phyloP scores from a whole-genome alignment of 257 asterid genomes.

The Mitragyna speciosa region DNA sequence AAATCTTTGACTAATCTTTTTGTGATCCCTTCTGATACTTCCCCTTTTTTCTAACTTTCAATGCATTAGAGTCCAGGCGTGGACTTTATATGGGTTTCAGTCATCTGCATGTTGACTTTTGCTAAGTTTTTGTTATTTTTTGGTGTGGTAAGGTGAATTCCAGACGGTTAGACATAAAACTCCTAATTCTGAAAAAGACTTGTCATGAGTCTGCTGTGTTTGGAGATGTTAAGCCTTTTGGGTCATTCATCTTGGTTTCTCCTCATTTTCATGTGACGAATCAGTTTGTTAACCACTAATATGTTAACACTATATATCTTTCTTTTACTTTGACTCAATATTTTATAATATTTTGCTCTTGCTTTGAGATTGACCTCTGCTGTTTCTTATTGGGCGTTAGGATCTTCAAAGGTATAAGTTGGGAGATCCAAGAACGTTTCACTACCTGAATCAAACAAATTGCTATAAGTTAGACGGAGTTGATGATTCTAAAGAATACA shows the following conservation, averaged over 20 bases:
- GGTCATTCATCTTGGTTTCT: not conserved
- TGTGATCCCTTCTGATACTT: not conserved
- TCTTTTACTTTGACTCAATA: not conserved
- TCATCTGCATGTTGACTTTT: not conserved
- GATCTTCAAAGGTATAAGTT: conserved; percentile 70
- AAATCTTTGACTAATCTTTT: not conserved
- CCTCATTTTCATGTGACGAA: not conserved
- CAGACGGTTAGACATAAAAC: not conserved
- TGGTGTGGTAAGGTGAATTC: not conserved
- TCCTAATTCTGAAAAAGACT: not conserved
- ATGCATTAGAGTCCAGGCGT: not conserved
- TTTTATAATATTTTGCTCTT: not conserved
- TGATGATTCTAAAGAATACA: conserved; percentile 84
- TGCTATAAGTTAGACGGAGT: conserved; percentile 78
- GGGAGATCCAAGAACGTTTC: conserved; percentile 86
- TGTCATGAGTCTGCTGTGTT: too few relatives aligned
- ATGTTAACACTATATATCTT: not conserved
- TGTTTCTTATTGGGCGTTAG: conserved; percentile 42
- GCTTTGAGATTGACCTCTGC: conserved; percentile 17
- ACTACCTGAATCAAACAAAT: conserved; percentile 89
- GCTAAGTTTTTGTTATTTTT: not conserved
- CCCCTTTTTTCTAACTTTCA: not conserved
- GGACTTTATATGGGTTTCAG: not conserved
- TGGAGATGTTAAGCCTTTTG: not conserved
- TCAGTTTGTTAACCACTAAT: not conserved